phyloP scores from a whole-genome alignment of 306 rosid genomes.

The Begonia fuchsioides region DNA sequence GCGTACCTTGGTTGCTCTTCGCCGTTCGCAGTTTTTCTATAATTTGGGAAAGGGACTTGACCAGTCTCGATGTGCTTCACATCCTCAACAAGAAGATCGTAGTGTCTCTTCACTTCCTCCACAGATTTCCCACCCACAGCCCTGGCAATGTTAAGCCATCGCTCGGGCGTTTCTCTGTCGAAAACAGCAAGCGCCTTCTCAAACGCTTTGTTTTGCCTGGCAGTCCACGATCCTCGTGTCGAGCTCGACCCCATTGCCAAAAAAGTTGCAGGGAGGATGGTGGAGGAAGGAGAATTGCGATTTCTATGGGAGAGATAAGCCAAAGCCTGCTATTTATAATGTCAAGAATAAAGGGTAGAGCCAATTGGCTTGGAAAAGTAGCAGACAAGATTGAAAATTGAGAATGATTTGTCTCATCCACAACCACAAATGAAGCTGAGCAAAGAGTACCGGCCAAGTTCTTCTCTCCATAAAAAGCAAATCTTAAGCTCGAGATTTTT shows the following conservation, averaged over 20 bases:
- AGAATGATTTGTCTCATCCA: slow-evolving; percentile 17
- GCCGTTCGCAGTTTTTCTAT: slow-evolving; percentile 6
- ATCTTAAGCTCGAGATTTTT: too few relatives aligned
- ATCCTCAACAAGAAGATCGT: neutral
- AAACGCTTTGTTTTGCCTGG: slow-evolving; percentile 80
- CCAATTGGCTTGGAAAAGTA: slow-evolving; percentile 46
- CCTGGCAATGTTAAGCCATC: slow-evolving; percentile 81
- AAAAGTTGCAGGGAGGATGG: slow-evolving; percentile 2
- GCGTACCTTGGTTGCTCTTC: slow-evolving; percentile 50
- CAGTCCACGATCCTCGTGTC: slow-evolving; percentile 54
- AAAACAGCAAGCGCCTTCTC: slow-evolving; percentile 85
- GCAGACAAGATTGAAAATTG: slow-evolving; percentile 21
- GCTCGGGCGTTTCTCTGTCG: slow-evolving; percentile 87
- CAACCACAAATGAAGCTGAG: neutral
- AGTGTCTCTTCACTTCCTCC: neutral
- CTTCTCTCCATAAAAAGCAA: neutral
- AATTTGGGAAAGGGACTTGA: neutral
- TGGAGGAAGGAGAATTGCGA: slow-evolving; percentile 10
- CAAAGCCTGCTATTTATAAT: slow-evolving; percentile 46
- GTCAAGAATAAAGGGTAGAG: slow-evolving; percentile 18
- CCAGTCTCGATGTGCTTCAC: neutral
- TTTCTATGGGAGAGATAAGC: slow-evolving; percentile 23
- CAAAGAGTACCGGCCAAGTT: neutral
- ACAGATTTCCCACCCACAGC: slow-evolving; percentile 24
- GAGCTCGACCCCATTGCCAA: slow-evolving; percentile 65